Percentiles rank a stretch among this genome's conserved stretches.
phyloP scores from a whole-genome alignment of 305 asterid species.

The Fraxinus ornus region DNA sequence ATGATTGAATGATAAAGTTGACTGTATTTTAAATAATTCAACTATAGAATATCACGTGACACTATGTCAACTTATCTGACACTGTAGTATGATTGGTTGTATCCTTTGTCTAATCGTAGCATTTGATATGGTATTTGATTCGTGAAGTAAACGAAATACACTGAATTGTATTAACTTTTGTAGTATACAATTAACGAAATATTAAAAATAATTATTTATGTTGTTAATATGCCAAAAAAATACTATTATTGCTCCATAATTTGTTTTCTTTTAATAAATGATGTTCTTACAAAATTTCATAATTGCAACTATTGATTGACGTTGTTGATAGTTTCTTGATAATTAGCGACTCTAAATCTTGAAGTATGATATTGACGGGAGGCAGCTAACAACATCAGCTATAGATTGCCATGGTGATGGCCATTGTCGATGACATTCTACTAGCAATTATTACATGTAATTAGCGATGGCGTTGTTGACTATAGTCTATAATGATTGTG shows the following conservation, averaged over 20 bases:
- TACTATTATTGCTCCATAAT: too few relatives aligned
- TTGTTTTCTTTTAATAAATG: neutral
- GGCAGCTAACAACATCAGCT: neutral
- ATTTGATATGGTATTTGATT: neutral
- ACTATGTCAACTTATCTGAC: too few relatives aligned
- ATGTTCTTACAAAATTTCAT: neutral
- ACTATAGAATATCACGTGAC: too few relatives aligned
- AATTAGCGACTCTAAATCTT: neutral
- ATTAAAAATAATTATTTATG: neutral
- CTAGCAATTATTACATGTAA: neutral
- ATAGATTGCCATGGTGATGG: neutral
- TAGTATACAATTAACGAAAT: too few relatives aligned
- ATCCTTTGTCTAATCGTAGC: neutral
- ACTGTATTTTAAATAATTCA: too few relatives aligned
- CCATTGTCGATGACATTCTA: neutral
- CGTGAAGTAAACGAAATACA: neutral
- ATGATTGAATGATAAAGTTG: too few relatives aligned
- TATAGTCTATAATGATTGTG: too few relatives aligned
- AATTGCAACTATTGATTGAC: neutral
- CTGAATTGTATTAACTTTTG: neutral
- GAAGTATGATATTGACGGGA: neutral
- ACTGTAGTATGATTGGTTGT: too few relatives aligned
- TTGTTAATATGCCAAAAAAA: neutral
- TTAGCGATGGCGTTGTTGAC: neutral
- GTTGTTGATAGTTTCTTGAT: neutral